Conservation (phyloP, 768 basidiomycete species). For the Boletus reticulatus region DNA sequence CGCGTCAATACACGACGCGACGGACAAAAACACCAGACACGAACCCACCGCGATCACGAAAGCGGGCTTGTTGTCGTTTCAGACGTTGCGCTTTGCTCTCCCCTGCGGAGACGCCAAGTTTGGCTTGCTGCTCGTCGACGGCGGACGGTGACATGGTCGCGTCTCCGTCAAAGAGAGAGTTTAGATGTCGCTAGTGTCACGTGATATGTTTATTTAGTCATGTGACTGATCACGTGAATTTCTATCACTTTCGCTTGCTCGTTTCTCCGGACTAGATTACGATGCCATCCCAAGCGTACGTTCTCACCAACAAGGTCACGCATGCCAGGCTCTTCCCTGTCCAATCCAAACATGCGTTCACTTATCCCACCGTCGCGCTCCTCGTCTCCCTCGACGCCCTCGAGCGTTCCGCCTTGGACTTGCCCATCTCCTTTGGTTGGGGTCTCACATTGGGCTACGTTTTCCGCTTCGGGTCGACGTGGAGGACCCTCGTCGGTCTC, state of each 20-base stretch:
- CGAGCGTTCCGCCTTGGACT: not conserved
- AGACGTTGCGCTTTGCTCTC: constrained; percentile 61
- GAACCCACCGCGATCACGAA: constrained; percentile 67
- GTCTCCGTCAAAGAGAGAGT: no score
- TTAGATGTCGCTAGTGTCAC: not conserved
- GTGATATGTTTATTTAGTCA: not conserved
- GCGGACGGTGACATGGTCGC: constrained; percentile 12
- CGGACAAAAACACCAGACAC: constrained; percentile 15
- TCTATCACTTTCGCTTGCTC: no score
- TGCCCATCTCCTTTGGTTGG: not conserved
- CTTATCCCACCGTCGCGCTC: not conserved
- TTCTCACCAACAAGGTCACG: no score
- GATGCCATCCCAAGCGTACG: no score
- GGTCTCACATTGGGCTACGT: not conserved
- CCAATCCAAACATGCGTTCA: not conserved
- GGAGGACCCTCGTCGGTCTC: not conserved
- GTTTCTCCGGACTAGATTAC: no score
- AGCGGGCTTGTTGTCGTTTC: constrained; percentile 62
- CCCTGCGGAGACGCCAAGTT: constrained; percentile 40
- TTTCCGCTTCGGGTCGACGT: not conserved
- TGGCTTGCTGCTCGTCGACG: constrained; percentile 18
- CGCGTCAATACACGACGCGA: not conserved
- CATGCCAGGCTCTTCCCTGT: not conserved
- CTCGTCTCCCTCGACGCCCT: not conserved
- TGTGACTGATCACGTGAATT: not conserved